Conservation (phyloP, 2,329 filamentous ascomycete species). For the Rutstroemia sp. region DNA sequence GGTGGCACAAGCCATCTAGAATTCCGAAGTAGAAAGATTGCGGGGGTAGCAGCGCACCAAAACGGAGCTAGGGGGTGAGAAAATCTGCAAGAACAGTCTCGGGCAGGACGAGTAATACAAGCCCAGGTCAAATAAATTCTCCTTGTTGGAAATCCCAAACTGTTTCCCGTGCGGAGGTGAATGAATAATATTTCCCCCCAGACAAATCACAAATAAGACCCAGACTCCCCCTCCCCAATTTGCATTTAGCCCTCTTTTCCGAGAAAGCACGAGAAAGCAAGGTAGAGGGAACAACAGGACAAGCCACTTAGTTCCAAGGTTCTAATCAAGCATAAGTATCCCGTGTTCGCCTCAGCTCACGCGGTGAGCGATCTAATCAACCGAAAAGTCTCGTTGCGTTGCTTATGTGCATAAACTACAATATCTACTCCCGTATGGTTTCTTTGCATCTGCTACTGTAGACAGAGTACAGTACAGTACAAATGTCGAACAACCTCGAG, state of each 20-base stretch:
- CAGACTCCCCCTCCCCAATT: neutral
- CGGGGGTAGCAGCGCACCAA: no score
- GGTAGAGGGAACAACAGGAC: no score
- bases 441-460: neutral
- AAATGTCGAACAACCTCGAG: slow-evolving; percentile 6
- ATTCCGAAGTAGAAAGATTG: no score
- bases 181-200: neutral
- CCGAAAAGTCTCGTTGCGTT: no score
- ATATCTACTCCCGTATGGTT: no score
- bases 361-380: neutral
- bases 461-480: neutral
- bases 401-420: no score
- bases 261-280: neutral
- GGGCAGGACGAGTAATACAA: no score
- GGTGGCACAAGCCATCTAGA: no score
- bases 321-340: slow-evolving; percentile 2
- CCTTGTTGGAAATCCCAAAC: no score
- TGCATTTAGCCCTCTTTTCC: slow-evolving; percentile 5
- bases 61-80: no score
- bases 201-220: neutral
- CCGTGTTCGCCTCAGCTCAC: neutral
- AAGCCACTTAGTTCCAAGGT: neutral
- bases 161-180: neutral
- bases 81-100: no score
- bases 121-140: no score